Evolutionary conservation across 495 filamentous ascomycete genomes (phyloP).

Genomic region (Trichocladium uniseriatum): DNA sequence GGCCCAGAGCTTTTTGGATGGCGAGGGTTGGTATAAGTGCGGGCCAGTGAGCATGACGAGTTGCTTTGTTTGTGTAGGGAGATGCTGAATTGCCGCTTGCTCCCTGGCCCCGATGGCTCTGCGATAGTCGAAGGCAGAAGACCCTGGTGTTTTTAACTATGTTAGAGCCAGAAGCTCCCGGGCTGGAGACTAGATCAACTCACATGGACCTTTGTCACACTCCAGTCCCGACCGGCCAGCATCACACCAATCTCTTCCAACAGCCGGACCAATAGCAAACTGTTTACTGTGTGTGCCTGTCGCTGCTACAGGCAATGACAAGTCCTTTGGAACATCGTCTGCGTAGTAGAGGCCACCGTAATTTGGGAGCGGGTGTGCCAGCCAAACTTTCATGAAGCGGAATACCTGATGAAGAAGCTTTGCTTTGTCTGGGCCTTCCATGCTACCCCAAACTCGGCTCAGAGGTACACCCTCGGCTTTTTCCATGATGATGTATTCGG

Average conservation of each 20-base stretch:
- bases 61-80: neutral
- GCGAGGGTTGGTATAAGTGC: neutral
- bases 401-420: neutral
- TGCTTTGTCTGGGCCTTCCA: neutral
- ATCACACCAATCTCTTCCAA: neutral
- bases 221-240: neutral
- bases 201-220: neutral
- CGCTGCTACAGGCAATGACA: neutral
- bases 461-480: neutral
- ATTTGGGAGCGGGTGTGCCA: neutral
- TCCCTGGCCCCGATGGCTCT: neutral
- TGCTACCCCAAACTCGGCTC: neutral
- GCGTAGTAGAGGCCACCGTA: neutral
- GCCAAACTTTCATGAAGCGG: neutral
- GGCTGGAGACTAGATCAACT: neutral
- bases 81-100: neutral
- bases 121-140: neutral
- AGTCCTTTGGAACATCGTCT: neutral
- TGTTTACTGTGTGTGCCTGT: too few species aligned
- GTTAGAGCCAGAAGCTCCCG: too few species aligned
- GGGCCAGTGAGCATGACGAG: neutral
- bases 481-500: conserved; percentile 1
- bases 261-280: neutral
- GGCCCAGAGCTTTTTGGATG: neutral
- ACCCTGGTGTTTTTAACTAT: neutral